Evolutionary conservation across 2,329 filamentous ascomycete genomes (phyloP), one percentile per base, ranked within the genome.

Genomic region (Lasiodiplodia hormozganensis): DNA sequence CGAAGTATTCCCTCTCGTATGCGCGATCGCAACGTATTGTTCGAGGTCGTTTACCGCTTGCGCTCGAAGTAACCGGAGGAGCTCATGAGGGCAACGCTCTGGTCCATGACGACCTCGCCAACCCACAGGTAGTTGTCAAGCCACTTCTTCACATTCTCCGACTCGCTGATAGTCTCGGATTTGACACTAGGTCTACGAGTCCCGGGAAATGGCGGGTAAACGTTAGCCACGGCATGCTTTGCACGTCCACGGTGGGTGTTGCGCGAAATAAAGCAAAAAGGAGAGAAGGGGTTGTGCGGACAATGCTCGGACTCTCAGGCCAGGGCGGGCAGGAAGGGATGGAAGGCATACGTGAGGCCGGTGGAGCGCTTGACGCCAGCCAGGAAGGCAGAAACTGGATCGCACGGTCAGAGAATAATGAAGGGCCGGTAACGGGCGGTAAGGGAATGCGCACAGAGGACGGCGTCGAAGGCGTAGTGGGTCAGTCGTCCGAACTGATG

Each of bases 91-190:
- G 94, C 94, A 38, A 98, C 93, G 36, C 94, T 96, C 84, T 96
- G 92, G 81, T 99, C 96, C 94, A 99, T 97, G 72, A 97, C 92
- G 89, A 94, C 97, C 84, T 99, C 96, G 74, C 96, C 96, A 21
- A 97, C 90, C 71, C 93, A 93, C 53, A 98, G 89, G 80, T 98
- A 98, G 79, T 91, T 95, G 77, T 95, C 91, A 73, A 98, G 89
- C 94, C 94, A 98, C 76, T 90, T 90, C 79, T 91, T 90, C 73
- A 96, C 82, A 71, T 94, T 91, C 79, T 93, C 92, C 80, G 90
- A 95, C 69, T 96, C 93, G 78, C 91, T 87, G 76, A 97, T 87
- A 74, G 90, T 90, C 72, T 97, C 94, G 75, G 92, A 90, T 84
- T 94, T 93, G 82, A 99, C 87, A 86, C 96, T 97, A 82, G 88